Percentiles rank a stretch among this genome's conserved stretches.
These are phyloP conservation scores for Aspergillus ochraceoroseus DNA, from an alignment of 2,329 filamentous ascomycete species.

Conservation along the genomic window DNA sequence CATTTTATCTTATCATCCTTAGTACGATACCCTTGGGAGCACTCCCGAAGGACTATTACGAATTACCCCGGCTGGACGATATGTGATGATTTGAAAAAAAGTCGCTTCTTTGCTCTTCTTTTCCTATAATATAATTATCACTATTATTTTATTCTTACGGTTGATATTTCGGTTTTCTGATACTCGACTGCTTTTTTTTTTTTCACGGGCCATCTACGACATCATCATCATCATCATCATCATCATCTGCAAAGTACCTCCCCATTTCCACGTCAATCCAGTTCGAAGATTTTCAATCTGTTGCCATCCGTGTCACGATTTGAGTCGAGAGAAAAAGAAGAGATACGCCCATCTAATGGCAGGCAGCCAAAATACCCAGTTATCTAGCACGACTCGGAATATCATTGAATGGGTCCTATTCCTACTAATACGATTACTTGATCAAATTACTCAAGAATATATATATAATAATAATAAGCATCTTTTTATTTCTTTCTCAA, in stretches of 20 bases:
- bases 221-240: not conserved
- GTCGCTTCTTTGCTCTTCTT: slow-evolving; percentile 8
- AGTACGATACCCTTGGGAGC: slow-evolving; percentile 3
- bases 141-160: slow-evolving; percentile 7
- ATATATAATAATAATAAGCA: too few species aligned
- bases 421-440: too few species aligned
- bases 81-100: slow-evolving; percentile 16
- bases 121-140: slow-evolving; percentile 5
- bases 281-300: too few species aligned
- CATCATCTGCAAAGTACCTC: not conserved
- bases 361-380: too few species aligned
- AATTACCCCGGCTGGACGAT: slow-evolving; percentile 16
- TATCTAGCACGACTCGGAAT: too few species aligned
- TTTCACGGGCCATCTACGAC: slow-evolving; percentile 1
- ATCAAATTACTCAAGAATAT: too few species aligned
- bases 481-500: too few species aligned
- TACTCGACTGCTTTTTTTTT: not conserved
- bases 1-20: too few species aligned
- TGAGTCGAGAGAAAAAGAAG: too few species aligned
- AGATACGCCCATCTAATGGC: too few species aligned
- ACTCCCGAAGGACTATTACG: not conserved
- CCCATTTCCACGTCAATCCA: not conserved
- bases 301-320: too few species aligned
- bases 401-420: too few species aligned
- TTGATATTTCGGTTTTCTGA: slow-evolving; percentile 2